Base-by-base conservation (phyloP, 192 early-diverging fungal genomes). In the Backusella luteola region DNA sequence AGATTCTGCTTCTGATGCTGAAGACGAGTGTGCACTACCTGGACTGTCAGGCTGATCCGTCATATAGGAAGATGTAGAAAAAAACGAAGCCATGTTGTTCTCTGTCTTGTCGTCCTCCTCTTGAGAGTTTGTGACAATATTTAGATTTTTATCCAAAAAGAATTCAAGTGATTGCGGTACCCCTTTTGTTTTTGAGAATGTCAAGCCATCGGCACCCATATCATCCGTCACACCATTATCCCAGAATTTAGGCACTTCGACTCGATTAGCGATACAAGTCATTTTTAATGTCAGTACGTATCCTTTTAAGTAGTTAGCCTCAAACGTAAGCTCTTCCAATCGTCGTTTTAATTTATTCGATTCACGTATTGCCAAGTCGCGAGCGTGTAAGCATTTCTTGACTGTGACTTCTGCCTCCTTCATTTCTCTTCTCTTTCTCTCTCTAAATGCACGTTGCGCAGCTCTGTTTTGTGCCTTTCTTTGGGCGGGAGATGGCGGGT, bases 371-470 rank as follows among this genome's bases (percentile, higher is more conserved):
- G 90, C 85, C 67, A 85, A 79, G 66, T 90, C 84, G n/a, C 88
- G 86, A 9, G 79, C 81, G 38, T 91, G 84, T 7, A 89, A 83
- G 36, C 93, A 85, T 38, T 86, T 84, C 77, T 91, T 88, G 29
- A 95, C 90, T 34, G 89, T 84, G 46, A 85, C 88, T 81, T 96
- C 95, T 1, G 94, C 87, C 26, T 91, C 86, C 67, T 88, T 80
- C 49, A 95, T 85, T 71, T 96, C 91, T 63, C 87, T 85, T 78
- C 94, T 86, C 68, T 93, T 94, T 72, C 95, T 87, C 80, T 96
- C 94, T 56, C 95, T 90, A 80, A 96, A 96, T 5, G 95, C 95
- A 6, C 95, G 87, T 84, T 96, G 95, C 0, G 95, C 95, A 5
- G 94, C 94, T 26, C 95, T 86, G 78, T 96, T 96, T 82, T 96